phyloP scores from a whole-genome alignment of 1,139 yeast species.

The Magnusiomyces paraingens region DNA sequence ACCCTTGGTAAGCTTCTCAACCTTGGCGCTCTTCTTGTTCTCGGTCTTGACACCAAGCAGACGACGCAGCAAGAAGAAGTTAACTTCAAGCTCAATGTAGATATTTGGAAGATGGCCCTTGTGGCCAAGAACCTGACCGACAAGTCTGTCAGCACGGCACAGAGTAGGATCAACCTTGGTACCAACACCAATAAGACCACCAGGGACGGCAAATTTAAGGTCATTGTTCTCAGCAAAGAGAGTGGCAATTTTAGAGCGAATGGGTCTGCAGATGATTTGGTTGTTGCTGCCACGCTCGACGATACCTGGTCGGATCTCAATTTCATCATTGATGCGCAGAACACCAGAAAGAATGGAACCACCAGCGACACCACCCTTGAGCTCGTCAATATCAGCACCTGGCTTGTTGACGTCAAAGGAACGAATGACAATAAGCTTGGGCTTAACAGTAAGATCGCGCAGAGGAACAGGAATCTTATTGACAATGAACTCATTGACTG shows the following conservation, averaged over 20 bases:
- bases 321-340: constrained; percentile 93
- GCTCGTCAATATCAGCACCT: constrained; percentile 94
- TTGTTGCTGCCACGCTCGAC: constrained; percentile 81
- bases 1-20: constrained; percentile 85
- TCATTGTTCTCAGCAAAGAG: constrained; percentile 97
- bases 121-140: constrained; percentile 98
- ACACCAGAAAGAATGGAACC: constrained; percentile 98
- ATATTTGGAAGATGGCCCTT: constrained; percentile 93
- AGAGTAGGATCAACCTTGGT: constrained; percentile 97
- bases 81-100: constrained; percentile 94
- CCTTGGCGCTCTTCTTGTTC: constrained; percentile 96
- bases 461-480: constrained; percentile 94
- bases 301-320: constrained; percentile 98
- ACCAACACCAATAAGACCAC: constrained; percentile 99
- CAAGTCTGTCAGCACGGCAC: constrained; percentile 98
- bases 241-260: constrained; percentile 87
- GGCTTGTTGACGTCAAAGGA: constrained; percentile 99
- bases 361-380: constrained; percentile 99
- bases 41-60: constrained; percentile 97
- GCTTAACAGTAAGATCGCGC: constrained; percentile 90
- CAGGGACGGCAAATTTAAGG: constrained; percentile 97
- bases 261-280: constrained; percentile 92
- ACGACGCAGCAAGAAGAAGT: constrained; percentile 93
- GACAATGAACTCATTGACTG: constrained; percentile 94
- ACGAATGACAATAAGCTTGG: constrained; percentile 94